Evolutionary conservation across 2,329 filamentous ascomycete genomes (phyloP).

Genomic region (Aaosphaeria arxii): DNA sequence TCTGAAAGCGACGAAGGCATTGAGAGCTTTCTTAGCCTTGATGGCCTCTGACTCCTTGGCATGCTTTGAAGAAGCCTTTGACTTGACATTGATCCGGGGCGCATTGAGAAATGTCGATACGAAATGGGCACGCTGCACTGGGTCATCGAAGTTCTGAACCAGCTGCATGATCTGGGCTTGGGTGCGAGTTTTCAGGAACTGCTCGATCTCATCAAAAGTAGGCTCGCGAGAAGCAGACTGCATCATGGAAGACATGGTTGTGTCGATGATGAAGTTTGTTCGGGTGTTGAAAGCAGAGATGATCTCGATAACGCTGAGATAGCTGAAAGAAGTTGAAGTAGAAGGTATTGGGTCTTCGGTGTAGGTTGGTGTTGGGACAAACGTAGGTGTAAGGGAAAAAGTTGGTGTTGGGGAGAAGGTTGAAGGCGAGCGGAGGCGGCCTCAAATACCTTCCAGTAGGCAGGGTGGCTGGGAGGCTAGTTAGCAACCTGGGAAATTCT

Average conservation of each 20-base stretch:
- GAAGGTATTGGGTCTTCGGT: not conserved
- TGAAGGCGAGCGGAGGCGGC: no score
- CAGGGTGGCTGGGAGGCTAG: no score
- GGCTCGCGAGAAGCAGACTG: not conserved
- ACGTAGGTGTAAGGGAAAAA: no score
- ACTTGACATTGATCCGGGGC: not conserved
- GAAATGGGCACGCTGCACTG: not conserved
- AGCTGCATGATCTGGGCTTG: not conserved
- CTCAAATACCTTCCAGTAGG: no score
- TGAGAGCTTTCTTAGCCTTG: slow-evolving; percentile 28
- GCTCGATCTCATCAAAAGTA: not conserved
- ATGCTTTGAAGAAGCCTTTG: not conserved
- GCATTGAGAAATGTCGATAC: not conserved
- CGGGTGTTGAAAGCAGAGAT: not conserved
- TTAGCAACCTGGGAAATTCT: no score
- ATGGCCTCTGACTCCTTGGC: not conserved
- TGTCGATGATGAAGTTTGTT: not conserved
- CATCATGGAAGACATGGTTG: not conserved
- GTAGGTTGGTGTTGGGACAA: not conserved
- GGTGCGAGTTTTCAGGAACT: not conserved
- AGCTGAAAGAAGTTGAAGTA: not conserved
- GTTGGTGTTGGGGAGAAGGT: no score
- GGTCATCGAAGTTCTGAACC: not conserved
- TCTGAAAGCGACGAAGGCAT: slow-evolving; percentile 37
- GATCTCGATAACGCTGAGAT: not conserved